Evolutionary conservation across 208 protist genomes (phyloP).

Genomic region (Leishmania martiniquensis): DNA sequence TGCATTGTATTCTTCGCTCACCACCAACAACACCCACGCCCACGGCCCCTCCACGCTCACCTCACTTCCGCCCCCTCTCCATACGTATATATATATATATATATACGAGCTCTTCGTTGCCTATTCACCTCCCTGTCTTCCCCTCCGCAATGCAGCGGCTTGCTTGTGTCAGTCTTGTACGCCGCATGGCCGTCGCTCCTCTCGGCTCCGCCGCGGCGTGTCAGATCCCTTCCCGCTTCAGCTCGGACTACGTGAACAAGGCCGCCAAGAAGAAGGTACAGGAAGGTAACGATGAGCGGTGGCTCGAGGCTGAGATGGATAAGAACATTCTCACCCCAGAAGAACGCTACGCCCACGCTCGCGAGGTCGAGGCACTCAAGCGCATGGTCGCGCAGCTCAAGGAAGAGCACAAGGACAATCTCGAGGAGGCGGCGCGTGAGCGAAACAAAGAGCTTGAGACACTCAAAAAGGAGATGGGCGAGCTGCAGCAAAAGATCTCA

Average conservation of each 20-base stretch:
- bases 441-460: constrained; percentile 45
- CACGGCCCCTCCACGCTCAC: not conserved
- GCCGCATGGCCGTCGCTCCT: constrained; percentile 5
- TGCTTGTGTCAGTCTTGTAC: constrained; percentile 9
- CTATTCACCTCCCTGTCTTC: not conserved
- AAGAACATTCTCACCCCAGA: constrained; percentile 82
- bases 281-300: constrained; percentile 61
- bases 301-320: constrained; percentile 89
- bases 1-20: not conserved
- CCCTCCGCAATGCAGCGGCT: constrained; percentile 21
- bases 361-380: constrained; percentile 65
- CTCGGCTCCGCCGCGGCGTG: constrained; percentile 10
- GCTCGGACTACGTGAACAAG: constrained; percentile 40
- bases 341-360: constrained; percentile 79
- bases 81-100: not conserved
- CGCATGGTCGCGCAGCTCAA: constrained; percentile 50
- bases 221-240: constrained; percentile 18
- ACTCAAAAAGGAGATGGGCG: constrained; percentile 55
- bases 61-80: not conserved
- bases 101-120: not conserved
- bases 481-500: constrained; percentile 51
- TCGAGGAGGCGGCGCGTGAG: constrained; percentile 41
- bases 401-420: constrained; percentile 50
- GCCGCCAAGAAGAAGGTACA: constrained; percentile 54
- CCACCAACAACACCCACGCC: not conserved